Base-by-base conservation (phyloP, 2,329 filamentous ascomycete genomes). In the Epichloe hybrida region DNA sequence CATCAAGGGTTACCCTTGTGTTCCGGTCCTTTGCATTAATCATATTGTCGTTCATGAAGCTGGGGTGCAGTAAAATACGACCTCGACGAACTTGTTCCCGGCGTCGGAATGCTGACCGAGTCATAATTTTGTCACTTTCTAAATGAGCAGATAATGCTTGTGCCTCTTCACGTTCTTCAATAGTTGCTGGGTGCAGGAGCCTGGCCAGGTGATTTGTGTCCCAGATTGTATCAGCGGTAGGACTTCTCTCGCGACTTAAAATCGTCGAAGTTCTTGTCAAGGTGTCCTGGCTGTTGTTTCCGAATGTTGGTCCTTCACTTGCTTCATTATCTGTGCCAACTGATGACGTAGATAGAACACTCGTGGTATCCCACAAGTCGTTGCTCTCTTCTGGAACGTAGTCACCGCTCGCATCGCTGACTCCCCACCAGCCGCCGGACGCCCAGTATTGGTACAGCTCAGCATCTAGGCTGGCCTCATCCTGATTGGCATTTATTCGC, bases 371-470 rank as follows among this genome's bases (percentile, higher is more conserved):
- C 61, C 84, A 81, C 43, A 83, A 75, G 11, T 80, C 72, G 3
- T 79, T 74, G 4, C 70, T 63, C 11, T 72, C 65, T 7, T 66
- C 61, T 1, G 83, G 83, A 35, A 72, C 65, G 64, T 90, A 97
- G 55, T 91, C 85, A 31, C 86, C 86, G 60, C 87, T 95, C 5
- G 75, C 74, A 63, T 97, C 91, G 35, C 83, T 74, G 15, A 83
- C 82, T 1, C 91, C 90, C 82, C 88, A 96, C 70, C 86, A 86
- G 7, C 87, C 88, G 20, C 88, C 88, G 50, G 75, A 73, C 49
- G 85, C 81, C 86, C 88, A 97, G 79, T 90, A 93, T 34, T 74
- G 73, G 64, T 96, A 97, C 2, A 96, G 70, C 52, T 81, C 83
- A 2, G 76, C 74, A 56, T 91, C 84, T 2, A 96, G 71, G 39